A percentile compares a stretch with the other conserved stretches of the same genome.
phyloP scores from a whole-genome alignment of 2,329 filamentous ascomycete genomes.

The Fusarium sulawesiense region DNA sequence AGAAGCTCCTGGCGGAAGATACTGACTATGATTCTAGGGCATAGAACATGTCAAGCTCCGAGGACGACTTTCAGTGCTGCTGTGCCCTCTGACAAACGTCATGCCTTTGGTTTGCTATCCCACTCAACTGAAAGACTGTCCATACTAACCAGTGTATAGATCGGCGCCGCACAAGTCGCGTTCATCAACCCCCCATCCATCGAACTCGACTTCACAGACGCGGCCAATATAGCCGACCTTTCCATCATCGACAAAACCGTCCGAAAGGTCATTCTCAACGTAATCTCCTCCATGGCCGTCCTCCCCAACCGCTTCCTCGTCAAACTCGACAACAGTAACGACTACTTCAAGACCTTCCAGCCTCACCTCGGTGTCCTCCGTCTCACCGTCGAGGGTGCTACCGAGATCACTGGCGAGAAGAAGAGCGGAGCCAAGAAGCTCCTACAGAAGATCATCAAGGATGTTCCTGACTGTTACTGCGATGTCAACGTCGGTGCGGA shows the following conservation, averaged over 20 bases:
- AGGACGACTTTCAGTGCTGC: constrained; percentile 38
- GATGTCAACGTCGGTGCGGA: constrained; percentile 41
- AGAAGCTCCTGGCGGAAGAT: rapidly evolving
- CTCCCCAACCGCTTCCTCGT: constrained; percentile 45
- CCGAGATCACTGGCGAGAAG: constrained; percentile 38
- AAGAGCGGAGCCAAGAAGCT: constrained; percentile 42
- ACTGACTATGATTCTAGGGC: constrained; percentile 19
- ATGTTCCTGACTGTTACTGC: constrained; percentile 43
- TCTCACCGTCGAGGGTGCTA: constrained; percentile 39
- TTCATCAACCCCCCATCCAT: constrained; percentile 44
- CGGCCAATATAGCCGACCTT: constrained; percentile 44
- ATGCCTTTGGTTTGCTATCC: constrained; percentile 40
- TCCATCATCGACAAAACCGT: constrained; percentile 39
- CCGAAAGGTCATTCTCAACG: constrained; percentile 41
- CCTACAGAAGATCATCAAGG: constrained; percentile 40
- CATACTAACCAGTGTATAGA: constrained; percentile 16
- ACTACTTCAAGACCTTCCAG: constrained; percentile 47
- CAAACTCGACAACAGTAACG: constrained; percentile 43
- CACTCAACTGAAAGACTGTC: not conserved
- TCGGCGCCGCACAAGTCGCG: constrained; percentile 43
- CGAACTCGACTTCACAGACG: constrained; percentile 44
- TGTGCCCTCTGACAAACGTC: constrained; percentile 40
- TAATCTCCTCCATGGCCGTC: constrained; percentile 45
- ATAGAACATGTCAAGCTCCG: constrained; percentile 43
- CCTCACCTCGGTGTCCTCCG: constrained; percentile 42